Evolutionary conservation across 768 basidiomycete genomes (phyloP).

Genomic region (Hysterangium stoloniferum): DNA sequence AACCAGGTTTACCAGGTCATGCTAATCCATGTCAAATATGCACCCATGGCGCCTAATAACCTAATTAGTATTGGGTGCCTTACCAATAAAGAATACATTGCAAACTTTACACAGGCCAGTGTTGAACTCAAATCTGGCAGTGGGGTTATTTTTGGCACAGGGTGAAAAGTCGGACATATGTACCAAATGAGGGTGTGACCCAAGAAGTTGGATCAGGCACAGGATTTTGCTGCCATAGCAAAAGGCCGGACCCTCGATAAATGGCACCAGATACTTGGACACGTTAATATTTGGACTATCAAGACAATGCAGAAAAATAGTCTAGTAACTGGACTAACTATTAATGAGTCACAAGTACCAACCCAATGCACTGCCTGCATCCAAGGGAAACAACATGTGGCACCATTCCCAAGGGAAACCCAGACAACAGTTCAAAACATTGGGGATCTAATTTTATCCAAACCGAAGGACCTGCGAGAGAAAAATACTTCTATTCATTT

Average conservation of each 20-base stretch:
- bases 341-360: background rate
- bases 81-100: background rate
- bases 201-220: background rate
- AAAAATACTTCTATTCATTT: constrained; percentile 8
- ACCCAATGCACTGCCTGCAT: constrained; percentile 12
- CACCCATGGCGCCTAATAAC: background rate
- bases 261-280: constrained; percentile 21
- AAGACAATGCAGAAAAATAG: constrained; percentile 10
- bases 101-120: background rate
- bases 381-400: constrained; percentile 7
- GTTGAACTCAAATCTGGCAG: background rate
- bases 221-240: background rate
- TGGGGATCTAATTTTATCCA: constrained; percentile 23
- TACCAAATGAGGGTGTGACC: background rate
- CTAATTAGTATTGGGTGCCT: background rate
- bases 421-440: background rate
- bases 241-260: background rate
- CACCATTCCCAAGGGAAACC: constrained; percentile 10
- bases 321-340: constrained; percentile 20
- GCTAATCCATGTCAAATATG: background rate
- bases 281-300: constrained; percentile 15
- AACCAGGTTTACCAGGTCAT: background rate
- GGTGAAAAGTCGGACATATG: background rate
- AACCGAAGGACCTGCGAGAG: constrained; percentile 11
- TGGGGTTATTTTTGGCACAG: background rate